These are phyloP conservation scores for Bipolaris gigantea DNA, from an alignment of 2,329 filamentous ascomycete genomes.

Conservation along the genomic window DNA sequence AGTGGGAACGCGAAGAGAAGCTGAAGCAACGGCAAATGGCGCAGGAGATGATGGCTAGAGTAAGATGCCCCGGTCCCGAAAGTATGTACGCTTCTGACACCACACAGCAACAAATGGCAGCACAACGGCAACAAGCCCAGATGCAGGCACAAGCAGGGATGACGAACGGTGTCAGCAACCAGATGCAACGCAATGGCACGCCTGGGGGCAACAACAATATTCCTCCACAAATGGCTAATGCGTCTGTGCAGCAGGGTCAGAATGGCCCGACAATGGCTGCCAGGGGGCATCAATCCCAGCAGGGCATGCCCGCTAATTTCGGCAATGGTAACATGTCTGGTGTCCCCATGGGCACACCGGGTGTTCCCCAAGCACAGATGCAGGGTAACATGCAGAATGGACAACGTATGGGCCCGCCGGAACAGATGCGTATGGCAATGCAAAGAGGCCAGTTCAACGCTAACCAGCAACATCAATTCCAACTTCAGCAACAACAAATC, in stretches of 20 bases:
- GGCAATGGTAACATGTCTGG: slow-evolving; percentile 53
- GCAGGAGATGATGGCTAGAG: slow-evolving; percentile 56
- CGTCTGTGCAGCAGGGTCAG: slow-evolving; percentile 34
- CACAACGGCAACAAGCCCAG: slow-evolving; percentile 44
- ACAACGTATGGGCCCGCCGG: slow-evolving; percentile 57
- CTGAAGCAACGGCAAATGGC: slow-evolving; percentile 58
- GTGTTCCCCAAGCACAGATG: slow-evolving; percentile 70
- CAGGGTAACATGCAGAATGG: slow-evolving; percentile 61
- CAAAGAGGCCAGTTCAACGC: slow-evolving; percentile 40
- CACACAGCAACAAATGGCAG: slow-evolving; percentile 39
- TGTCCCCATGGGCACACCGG: slow-evolving; percentile 58
- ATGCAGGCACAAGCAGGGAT: slow-evolving; percentile 45
- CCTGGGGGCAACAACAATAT: slow-evolving; percentile 39
- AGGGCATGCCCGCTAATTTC: slow-evolving; percentile 53
- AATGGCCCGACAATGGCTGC: slow-evolving; percentile 39
- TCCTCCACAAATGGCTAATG: slow-evolving; percentile 36
- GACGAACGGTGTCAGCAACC: slow-evolving; percentile 38
- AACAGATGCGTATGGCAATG: slow-evolving; percentile 46
- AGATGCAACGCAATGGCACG: slow-evolving; percentile 49
- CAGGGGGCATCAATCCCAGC: slow-evolving; percentile 41
- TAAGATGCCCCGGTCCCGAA: slow-evolving; percentile 30
- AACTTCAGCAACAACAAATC: slow-evolving; percentile 44
- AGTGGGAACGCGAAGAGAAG: slow-evolving; percentile 81
- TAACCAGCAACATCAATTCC: slow-evolving; percentile 42
- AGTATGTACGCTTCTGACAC: slow-evolving; percentile 14